Conservation (phyloP, 768 basidiomycete genomes). For the Chalciporus piperatus region DNA sequence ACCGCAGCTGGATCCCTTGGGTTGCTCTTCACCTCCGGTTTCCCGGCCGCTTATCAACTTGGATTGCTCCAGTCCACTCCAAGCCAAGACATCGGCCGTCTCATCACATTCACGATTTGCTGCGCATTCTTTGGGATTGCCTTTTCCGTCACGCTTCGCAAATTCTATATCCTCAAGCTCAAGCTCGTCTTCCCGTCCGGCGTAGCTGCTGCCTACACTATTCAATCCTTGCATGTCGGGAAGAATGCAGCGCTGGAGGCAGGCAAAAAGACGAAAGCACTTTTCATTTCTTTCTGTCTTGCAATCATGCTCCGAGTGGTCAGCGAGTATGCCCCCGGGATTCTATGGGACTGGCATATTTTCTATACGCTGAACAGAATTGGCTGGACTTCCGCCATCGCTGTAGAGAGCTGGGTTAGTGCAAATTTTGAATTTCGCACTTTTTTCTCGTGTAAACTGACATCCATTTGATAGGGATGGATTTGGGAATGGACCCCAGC, state of each 20-base stretch:
- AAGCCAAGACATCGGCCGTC: slow-evolving; percentile 48
- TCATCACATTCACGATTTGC: slow-evolving; percentile 53
- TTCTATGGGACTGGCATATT: slow-evolving; percentile 65
- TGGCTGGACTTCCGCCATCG: slow-evolving; percentile 58
- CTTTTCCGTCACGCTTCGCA: slow-evolving; percentile 62
- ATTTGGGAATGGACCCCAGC: slow-evolving; percentile 42
- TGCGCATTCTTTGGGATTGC: slow-evolving; percentile 62
- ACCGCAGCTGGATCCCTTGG: slow-evolving; percentile 56
- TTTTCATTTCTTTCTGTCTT: slow-evolving; percentile 44
- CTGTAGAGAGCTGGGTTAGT: slow-evolving; percentile 58
- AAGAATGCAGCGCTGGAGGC: slow-evolving; percentile 48
- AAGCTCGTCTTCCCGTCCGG: slow-evolving; percentile 64
- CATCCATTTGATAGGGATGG: slow-evolving; percentile 29
- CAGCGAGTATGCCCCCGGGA: slow-evolving; percentile 55
- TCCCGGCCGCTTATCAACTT: slow-evolving; percentile 61
- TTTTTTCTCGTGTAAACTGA: neutral
- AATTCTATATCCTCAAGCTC: slow-evolving; percentile 61
- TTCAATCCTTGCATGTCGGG: slow-evolving; percentile 57
- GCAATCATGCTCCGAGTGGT: slow-evolving; percentile 53
- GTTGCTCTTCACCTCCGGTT: slow-evolving; percentile 53
- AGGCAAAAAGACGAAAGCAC: slow-evolving; percentile 52
- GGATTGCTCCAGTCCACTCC: slow-evolving; percentile 45
- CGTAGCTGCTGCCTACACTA: slow-evolving; percentile 64
- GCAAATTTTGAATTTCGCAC: no score
- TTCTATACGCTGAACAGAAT: slow-evolving; percentile 58